Evolutionary conservation across 2,329 filamentous ascomycete genomes (phyloP), one percentile per base, ranked within the genome.

Genomic region (Thielaviopsis punctulata): DNA sequence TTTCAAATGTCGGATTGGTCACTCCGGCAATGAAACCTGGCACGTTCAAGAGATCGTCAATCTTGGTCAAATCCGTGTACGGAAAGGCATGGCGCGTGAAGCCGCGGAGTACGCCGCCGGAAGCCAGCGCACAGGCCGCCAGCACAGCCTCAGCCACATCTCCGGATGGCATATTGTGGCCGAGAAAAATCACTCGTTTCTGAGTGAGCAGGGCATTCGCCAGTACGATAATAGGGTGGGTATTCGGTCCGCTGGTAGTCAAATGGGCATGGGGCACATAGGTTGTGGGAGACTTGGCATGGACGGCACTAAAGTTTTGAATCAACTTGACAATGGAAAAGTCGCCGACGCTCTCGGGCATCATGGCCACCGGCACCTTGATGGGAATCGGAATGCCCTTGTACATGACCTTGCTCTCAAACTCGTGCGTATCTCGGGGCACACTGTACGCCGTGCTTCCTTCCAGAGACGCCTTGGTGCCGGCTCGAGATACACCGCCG

Each of bases 61-160:
- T 89, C 68, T 98, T 98, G 57, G 88, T 95, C 44, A 98, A 73
- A 68, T 98, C 92, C 1, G 92, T 98, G 63, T 98, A 98, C 2
- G 92, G 92, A 63, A 98, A 98, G 0, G 92, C 92, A 67, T 96
- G 87, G 18, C 92, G 79, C 8, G 90, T 95, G 66, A 98, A 98
- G 24, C 92, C 92, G 53, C 89, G 77, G 33, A 98, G 71, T n/a
- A 95, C 72, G 5, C 92, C 90, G 19, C 92, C 92, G 12, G 89
- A 95, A 13, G 85, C 90, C 46, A 98, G 74, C 10, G 92, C 87
- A 65, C 92, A 98, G 1, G 92, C 89, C n/a, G 88, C 92, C 8
- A 98, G 75, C 2, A 98, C 92, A n/a, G 92, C 90, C 68, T 98
- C 90, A 1, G 92, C 92, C 23, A 98, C 92, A 62, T 95, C 89